phyloP scores from a whole-genome alignment of 2,329 filamentous ascomycete species.

The Aspergillus brasiliensis region DNA sequence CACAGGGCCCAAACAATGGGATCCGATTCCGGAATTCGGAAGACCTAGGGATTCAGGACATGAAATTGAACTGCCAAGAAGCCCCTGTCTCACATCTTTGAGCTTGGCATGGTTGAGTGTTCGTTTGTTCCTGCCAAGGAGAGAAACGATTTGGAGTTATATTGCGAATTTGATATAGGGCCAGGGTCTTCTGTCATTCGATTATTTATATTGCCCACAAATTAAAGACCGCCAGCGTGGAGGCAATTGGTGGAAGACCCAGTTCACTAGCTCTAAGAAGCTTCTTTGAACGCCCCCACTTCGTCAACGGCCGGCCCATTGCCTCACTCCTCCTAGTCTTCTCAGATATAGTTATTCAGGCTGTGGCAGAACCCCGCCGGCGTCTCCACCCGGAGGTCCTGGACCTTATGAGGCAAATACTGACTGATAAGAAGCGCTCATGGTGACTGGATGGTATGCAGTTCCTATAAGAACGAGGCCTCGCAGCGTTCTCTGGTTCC shows the following conservation, averaged over 20 bases:
- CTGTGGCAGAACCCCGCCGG: constrained; percentile 1
- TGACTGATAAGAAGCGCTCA: background rate
- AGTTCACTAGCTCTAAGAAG: constrained; percentile 5
- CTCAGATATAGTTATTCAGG: constrained; percentile 11
- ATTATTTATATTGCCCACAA: background rate
- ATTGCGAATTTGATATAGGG: background rate
- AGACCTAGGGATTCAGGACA: background rate
- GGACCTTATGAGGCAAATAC: constrained; percentile 1
- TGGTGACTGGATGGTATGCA: background rate
- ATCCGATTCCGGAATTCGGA: background rate
- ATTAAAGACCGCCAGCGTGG: background rate
- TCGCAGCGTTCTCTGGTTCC: background rate
- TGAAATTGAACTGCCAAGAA: background rate
- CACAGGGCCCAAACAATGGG: background rate
- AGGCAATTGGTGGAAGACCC: background rate
- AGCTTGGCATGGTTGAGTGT: background rate
- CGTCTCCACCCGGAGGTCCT: constrained; percentile 9
- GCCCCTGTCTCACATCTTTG: background rate
- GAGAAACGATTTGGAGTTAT: background rate
- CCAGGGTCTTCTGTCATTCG: background rate
- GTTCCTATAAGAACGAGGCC: background rate
- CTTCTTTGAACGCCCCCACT: constrained; percentile 7
- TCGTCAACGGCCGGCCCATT: background rate
- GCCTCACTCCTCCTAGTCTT: constrained; percentile 7
- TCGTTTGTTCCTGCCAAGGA: background rate